phyloP scores from a whole-genome alignment of 371 early-diverging fungal species.

The Actinomortierella ambigua region DNA sequence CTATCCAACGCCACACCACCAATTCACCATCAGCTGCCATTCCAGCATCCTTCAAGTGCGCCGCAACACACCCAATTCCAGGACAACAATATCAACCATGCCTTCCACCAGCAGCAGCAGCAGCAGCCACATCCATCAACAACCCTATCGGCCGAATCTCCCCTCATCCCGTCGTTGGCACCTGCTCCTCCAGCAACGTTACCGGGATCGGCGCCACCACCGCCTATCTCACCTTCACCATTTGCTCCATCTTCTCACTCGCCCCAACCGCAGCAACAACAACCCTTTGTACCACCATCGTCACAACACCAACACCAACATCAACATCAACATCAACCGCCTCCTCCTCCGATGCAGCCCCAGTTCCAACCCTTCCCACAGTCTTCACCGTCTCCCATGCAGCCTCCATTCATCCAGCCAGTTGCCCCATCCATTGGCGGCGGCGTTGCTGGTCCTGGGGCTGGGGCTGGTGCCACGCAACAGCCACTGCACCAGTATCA shows the following conservation, averaged over 20 bases:
- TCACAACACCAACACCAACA: constrained; percentile 8
- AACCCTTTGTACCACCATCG: constrained; percentile 15
- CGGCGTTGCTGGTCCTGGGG: no score
- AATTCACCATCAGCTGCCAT: constrained; percentile 1
- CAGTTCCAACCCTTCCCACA: constrained; percentile 4
- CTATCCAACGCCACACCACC: constrained; percentile 9
- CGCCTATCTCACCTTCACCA: constrained; percentile 10
- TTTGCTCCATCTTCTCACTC: constrained; percentile 18
- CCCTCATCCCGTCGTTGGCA: constrained; percentile 3
- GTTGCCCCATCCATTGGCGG: no score
- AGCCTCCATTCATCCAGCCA: no score
- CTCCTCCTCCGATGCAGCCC: background rate
- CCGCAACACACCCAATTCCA: background rate
- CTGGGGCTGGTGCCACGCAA: no score
- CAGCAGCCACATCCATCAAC: constrained; percentile 6
- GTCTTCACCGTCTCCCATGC: no score
- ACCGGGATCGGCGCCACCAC: background rate
- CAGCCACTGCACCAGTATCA: constrained; percentile 1
- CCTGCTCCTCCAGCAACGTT: constrained; percentile 5
- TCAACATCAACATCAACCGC: constrained; percentile 6
- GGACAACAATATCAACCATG: background rate
- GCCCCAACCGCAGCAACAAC: background rate
- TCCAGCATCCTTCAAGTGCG: background rate
- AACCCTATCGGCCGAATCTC: no score
- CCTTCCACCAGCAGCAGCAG: constrained; percentile 13